Conservation (phyloP, 1,284 basidiomycete genomes). For the Malassezia cuniculi region DNA sequence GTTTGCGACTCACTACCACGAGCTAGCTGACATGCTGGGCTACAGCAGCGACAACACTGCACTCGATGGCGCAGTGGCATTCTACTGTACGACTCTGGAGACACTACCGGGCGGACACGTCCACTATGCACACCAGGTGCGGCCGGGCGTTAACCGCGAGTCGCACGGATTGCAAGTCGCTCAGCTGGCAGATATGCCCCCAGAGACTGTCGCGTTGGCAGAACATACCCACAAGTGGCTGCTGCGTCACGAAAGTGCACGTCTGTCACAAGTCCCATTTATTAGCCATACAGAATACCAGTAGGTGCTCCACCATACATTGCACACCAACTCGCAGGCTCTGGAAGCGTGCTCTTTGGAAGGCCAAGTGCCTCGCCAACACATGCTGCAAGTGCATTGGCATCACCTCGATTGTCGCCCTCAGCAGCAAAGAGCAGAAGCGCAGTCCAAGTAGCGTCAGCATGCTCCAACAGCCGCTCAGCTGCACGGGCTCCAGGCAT, state of each 20-base stretch:
- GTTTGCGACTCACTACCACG: conserved; percentile 96
- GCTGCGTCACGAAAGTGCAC: conserved; percentile 1
- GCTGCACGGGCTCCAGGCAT: conserved; percentile 9
- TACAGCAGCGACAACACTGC: conserved; percentile 7
- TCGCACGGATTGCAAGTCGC: conserved; percentile 90
- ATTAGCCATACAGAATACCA: conserved; percentile 3
- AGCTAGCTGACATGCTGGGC: conserved; percentile 62
- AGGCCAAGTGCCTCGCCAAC: not conserved
- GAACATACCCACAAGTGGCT: conserved; percentile 27
- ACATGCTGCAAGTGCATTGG: conserved; percentile 15
- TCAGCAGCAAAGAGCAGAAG: conserved; percentile 31
- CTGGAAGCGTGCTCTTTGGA: not conserved
- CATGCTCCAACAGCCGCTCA: not conserved
- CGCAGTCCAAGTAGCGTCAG: conserved; percentile 3
- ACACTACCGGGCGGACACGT: conserved; percentile 51
- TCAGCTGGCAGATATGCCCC: conserved; percentile 70
- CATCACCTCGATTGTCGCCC: conserved; percentile 32
- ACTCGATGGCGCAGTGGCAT: conserved; percentile 51
- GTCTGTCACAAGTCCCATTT: not conserved
- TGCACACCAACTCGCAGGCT: conserved; percentile 8
- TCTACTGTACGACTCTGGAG: conserved; percentile 60
- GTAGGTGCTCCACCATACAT: conserved; percentile 5
- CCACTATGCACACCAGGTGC: conserved; percentile 67
- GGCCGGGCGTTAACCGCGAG: conserved; percentile 71
- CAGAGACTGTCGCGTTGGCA: conserved; percentile 54